phyloP scores from a whole-genome alignment of 805 yeast species.

The Candida namnaoensis region DNA sequence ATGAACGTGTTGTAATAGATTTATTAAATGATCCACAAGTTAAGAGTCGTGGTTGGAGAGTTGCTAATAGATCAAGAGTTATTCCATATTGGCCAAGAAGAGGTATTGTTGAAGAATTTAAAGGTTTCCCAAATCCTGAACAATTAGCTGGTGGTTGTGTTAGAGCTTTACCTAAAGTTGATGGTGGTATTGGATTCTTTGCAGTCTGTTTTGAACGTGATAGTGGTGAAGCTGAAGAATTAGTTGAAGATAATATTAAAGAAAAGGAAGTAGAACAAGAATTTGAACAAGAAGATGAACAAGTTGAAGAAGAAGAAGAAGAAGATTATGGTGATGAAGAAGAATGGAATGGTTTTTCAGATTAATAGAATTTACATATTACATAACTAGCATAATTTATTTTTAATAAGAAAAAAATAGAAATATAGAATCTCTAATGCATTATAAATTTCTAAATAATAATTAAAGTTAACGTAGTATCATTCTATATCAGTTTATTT shows the following conservation, averaged over 20 bases:
- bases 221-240: not conserved
- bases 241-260: slow-evolving; percentile 2
- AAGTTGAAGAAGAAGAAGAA: not conserved
- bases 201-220: slow-evolving; percentile 80
- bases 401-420: too few relatives aligned
- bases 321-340: slow-evolving; percentile 15
- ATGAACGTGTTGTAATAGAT: slow-evolving; percentile 84
- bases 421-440: too few relatives aligned
- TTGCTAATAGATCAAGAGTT: slow-evolving; percentile 49
- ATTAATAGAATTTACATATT: too few relatives aligned
- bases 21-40: slow-evolving; percentile 62
- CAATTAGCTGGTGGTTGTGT: slow-evolving; percentile 79
- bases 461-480: too few relatives aligned
- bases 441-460: too few relatives aligned
- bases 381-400: not conserved
- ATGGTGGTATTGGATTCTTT: slow-evolving; percentile 98
- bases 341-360: slow-evolving; percentile 26
- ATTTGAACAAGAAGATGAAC: not conserved
- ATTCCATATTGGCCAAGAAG: slow-evolving; percentile 84
- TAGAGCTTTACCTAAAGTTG: slow-evolving; percentile 75
- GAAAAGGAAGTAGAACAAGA: slow-evolving; percentile 1
- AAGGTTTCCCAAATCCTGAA: slow-evolving; percentile 36
- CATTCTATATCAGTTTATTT: too few relatives aligned
- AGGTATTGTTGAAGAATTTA: slow-evolving; percentile 67
- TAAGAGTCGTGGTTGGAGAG: slow-evolving; percentile 63